These are phyloP conservation scores for Rhodotorula taiwanensis DNA, from an alignment of 768 basidiomycete genomes.

Conservation along the genomic window DNA sequence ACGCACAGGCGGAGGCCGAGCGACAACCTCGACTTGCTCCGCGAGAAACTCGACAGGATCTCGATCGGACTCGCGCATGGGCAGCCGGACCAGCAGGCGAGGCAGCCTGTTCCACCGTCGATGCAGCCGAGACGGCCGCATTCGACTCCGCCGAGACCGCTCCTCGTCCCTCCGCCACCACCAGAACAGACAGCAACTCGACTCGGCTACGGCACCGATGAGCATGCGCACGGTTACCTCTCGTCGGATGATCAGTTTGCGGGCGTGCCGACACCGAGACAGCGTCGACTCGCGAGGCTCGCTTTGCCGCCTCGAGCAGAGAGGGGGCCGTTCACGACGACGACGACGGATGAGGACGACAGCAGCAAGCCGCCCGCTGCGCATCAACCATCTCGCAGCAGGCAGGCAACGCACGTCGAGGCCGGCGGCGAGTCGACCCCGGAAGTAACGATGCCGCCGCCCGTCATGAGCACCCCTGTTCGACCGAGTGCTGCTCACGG, in stretches of 20 bases:
- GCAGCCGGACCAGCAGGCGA: too few species aligned
- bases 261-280: constrained; percentile 13
- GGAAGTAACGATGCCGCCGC: too few species aligned
- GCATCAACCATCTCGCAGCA: too few species aligned
- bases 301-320: background rate
- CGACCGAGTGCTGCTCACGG: too few species aligned
- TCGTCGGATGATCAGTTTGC: constrained; percentile 24
- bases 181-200: too few species aligned
- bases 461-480: too few species aligned
- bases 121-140: background rate
- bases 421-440: too few species aligned
- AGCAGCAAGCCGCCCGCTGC: too few species aligned
- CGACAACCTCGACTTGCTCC: constrained; percentile 23
- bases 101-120: too few species aligned
- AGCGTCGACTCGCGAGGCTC: background rate
- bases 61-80: too few species aligned
- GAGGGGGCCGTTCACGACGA: background rate
- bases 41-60: constrained; percentile 7
- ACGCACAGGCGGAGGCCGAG: background rate
- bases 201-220: too few species aligned
- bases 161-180: background rate
- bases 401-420: too few species aligned
- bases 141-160: constrained; percentile 1
- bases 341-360: background rate
- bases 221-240: constrained; percentile 4